These are phyloP conservation scores for Cocos nucifera DNA, from an alignment of 176 grass and related monocot genomes.

Conservation along the genomic window DNA sequence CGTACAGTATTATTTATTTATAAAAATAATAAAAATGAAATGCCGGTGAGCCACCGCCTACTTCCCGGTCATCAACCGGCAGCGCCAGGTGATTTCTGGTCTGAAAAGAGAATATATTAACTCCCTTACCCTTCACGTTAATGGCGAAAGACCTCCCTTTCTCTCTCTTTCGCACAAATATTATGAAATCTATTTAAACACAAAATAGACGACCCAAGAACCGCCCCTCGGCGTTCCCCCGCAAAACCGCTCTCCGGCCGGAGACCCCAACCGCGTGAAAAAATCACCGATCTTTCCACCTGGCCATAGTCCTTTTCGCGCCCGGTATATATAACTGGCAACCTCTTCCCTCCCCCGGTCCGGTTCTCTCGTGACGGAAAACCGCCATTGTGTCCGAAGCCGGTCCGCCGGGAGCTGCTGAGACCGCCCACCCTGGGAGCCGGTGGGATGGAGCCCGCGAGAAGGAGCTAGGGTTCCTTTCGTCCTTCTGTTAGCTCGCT, in stretches of 20 bases:
- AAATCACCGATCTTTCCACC: neutral
- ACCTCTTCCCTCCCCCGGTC: neutral
- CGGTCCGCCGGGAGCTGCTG: neutral
- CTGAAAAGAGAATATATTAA: no score
- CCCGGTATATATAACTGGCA: neutral
- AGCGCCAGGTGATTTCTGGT: no score
- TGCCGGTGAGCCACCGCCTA: no score
- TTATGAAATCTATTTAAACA: no score
- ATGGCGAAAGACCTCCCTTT: slow-evolving; percentile 22
- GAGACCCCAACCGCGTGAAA: neutral
- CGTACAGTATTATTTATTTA: no score
- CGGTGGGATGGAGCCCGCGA: neutral
- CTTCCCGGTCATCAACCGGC: no score
- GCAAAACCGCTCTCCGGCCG: no score
- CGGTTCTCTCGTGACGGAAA: neutral
- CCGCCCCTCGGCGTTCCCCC: no score
- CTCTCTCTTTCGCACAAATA: neutral
- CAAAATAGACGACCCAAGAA: no score
- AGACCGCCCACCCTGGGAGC: neutral
- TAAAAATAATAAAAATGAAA: no score
- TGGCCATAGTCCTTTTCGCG: neutral
- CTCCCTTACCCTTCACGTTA: slow-evolving; percentile 9
- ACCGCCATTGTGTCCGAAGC: no score
- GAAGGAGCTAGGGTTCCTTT: slow-evolving; percentile 2
- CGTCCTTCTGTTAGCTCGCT: no score